Conservation (phyloP, 306 rosid species). For the Canavalia gladiata region DNA sequence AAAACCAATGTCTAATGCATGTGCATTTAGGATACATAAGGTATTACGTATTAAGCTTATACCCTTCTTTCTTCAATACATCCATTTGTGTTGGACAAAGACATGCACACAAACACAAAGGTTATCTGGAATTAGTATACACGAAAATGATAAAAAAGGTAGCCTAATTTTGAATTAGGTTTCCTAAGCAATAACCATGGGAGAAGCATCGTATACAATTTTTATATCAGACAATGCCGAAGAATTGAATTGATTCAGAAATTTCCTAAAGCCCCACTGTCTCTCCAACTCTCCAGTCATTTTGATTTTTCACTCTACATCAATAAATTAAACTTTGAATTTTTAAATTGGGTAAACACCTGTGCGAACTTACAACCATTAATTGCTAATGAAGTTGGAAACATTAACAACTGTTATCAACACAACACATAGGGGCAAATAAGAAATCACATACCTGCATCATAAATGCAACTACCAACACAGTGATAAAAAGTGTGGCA, state of each 20-base stretch:
- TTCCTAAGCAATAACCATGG: neutral
- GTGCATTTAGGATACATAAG: conserved; percentile 2
- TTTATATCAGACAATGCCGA: neutral
- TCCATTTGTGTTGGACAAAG: neutral
- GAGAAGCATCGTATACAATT: neutral
- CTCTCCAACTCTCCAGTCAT: neutral
- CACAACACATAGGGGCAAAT: conserved; percentile 8
- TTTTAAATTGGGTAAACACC: conserved; percentile 15
- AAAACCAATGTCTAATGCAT: neutral
- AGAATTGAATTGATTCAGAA: conserved; percentile 18
- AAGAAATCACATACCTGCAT: conserved; percentile 74
- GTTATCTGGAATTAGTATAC: neutral
- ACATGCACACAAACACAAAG: neutral
- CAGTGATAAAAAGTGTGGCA: conserved; percentile 89
- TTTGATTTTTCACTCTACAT: neutral
- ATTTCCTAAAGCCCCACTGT: neutral
- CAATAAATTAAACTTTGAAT: neutral
- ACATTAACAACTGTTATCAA: conserved; percentile 12
- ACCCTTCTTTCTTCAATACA: neutral
- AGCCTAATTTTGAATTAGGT: conserved; percentile 10
- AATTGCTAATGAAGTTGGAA: conserved; percentile 17
- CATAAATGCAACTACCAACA: conserved; percentile 94
- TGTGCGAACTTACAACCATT: neutral
- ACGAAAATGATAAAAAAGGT: no score
- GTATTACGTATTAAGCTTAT: neutral